These are phyloP conservation scores for Catunica adiposa DNA, from an alignment of 2,329 filamentous ascomycete genomes.

Conservation along the genomic window DNA sequence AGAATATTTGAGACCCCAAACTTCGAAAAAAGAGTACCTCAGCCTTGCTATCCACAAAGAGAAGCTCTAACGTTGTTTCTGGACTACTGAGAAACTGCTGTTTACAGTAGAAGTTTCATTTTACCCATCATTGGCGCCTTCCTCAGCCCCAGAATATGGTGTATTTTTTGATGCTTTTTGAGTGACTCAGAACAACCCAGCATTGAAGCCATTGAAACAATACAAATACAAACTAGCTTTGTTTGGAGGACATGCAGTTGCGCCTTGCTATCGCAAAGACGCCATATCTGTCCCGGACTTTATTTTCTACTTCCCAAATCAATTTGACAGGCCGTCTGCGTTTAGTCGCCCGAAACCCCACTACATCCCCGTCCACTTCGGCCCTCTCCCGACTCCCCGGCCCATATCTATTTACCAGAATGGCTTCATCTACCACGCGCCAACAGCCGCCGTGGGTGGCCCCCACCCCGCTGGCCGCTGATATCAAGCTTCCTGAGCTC, in stretches of 20 bases:
- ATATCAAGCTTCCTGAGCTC: conserved; percentile 11
- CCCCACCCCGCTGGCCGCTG: conserved; percentile 6
- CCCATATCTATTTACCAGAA: background rate
- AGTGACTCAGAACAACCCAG: conserved; percentile 9
- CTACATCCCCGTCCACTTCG: background rate
- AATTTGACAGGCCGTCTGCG: background rate
- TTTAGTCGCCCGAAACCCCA: background rate
- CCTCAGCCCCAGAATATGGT: conserved; percentile 4
- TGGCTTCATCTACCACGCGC: conserved; percentile 12
- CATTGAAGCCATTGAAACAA: background rate
- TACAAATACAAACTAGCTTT: background rate
- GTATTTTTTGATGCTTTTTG: background rate
- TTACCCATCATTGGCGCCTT: background rate
- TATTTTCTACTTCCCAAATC: background rate
- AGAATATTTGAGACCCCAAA: background rate
- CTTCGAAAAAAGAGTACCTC: background rate
- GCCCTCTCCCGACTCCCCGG: background rate
- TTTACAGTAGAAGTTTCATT: background rate
- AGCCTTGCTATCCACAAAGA: background rate
- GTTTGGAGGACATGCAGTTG: conserved; percentile 2
- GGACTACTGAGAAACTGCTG: background rate
- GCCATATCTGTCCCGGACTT: conserved; percentile 2
- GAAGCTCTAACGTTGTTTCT: background rate
- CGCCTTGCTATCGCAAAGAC: conserved; percentile 2
- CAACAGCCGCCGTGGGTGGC: conserved; percentile 14